Conservation (phyloP, 202 grass and related monocot genomes). For the Setaria italica region DNA sequence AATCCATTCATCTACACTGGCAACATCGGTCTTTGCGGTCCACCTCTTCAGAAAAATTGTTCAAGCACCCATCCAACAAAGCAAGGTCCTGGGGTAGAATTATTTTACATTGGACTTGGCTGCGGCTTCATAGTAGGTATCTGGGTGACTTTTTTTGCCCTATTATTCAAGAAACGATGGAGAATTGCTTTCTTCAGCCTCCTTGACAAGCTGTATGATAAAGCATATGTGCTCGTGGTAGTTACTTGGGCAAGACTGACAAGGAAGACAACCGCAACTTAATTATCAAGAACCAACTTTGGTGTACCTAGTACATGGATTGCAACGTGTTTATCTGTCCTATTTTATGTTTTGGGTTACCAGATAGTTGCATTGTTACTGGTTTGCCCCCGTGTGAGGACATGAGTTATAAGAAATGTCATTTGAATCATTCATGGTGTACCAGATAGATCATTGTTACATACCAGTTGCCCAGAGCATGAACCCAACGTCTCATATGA, state of each 20-base stretch:
- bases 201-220: background rate
- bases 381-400: no score
- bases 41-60: background rate
- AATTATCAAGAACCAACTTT: background rate
- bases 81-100: background rate
- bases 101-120: background rate
- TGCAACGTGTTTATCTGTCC: no score
- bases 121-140: background rate
- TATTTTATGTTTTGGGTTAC: no score
- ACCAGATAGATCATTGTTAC: no score
- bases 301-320: no score
- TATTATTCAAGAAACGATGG: background rate
- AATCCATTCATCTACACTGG: conserved; percentile 21
- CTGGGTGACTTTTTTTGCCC: background rate
- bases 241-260: background rate
- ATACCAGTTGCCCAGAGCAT: no score
- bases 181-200: background rate
- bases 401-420: no score
- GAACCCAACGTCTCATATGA: no score
- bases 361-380: no score
- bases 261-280: background rate
- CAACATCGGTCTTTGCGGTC: conserved; percentile 15
- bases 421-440: no score
- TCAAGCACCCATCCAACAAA: background rate
- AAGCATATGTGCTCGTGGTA: background rate